Base-by-base conservation (phyloP, 1,284 basidiomycete genomes). In the Malassezia arunalokei region DNA sequence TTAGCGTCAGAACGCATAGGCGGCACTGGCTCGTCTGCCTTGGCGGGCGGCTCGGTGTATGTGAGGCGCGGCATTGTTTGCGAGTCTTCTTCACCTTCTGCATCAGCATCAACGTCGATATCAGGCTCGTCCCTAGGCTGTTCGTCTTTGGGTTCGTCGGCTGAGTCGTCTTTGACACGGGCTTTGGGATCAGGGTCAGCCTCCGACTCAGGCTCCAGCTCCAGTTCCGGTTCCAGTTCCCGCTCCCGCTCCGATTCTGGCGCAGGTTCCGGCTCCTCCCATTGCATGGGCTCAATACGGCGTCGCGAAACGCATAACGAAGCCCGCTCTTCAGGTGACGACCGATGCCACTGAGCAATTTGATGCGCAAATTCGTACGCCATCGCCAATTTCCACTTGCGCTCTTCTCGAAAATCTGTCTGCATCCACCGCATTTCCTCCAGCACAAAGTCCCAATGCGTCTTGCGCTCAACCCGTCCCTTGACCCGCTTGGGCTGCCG, bases 341-440 rank as follows among this genome's bases (percentile, higher is more conserved):
- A 83, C 46, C 81, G 79, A 71, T 94, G 87, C 87, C 89, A 98
- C 59, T 87, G 84, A 9, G 85, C 79, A 11, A 87, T 83, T 43
- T 87, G 82, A 47, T 82, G 82, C 0, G 87, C 87, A n/a, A 96
- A 74, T 54, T 85, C 83, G 68, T 84, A 85, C 0, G 92, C 91
- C 15, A 89, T 73, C 0, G 84, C 83, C 32, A 86, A 76, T 73
- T 98, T 98, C 91, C 91, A 98, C 54, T 81, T 81, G 46, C 87
- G 78, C 71, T 99, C 94, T 74, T 98, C 90, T 7, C 85, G 82
- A 65, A 90, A 96, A 68, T 99, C 94, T 12, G 82, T 82, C 43
- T 90, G 85, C 79, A 99, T 84, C 94, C 92, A 98, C 80, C 86
- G 87, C 88, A 96, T 89, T 76, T 98, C 94, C 57, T 98, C 94